Percentiles rank a stretch among this genome's conserved stretches.
These are phyloP conservation scores for Zanthoxylum bungeanum DNA, from an alignment of 345 rosid species.

Conservation along the genomic window DNA sequence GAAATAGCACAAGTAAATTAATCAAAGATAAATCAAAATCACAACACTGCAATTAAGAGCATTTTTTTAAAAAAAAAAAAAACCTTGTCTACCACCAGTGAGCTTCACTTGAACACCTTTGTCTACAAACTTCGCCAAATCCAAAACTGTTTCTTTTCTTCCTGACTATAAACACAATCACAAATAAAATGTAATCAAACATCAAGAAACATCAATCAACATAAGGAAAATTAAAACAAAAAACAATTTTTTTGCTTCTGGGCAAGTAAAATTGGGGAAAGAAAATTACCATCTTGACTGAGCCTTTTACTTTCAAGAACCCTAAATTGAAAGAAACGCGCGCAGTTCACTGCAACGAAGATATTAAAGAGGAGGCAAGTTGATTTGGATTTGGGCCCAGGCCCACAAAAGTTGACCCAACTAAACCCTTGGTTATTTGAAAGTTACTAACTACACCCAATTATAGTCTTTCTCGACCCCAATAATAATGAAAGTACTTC, in stretches of 20 bases:
- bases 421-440: background rate
- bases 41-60: background rate
- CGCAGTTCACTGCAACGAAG: background rate
- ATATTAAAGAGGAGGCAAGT: background rate
- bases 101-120: conserved; percentile 98
- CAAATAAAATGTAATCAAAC: background rate
- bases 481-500: no score
- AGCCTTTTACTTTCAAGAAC: conserved; percentile 1
- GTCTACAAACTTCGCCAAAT: conserved; percentile 96
- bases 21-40: background rate
- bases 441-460: background rate
- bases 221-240: background rate
- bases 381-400: background rate
- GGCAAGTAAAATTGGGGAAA: no score
- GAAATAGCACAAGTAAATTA: background rate
- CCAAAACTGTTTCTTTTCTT: conserved; percentile 92
- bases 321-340: background rate
- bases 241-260: no score
- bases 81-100: conserved; percentile 99
- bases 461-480: background rate
- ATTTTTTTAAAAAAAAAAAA: no score
- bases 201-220: background rate
- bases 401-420: background rate
- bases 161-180: conserved; percentile 54
- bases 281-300: conserved; percentile 10